Base-by-base conservation (phyloP, 2,329 filamentous ascomycete species). In the Cordyceps tenuipes region DNA sequence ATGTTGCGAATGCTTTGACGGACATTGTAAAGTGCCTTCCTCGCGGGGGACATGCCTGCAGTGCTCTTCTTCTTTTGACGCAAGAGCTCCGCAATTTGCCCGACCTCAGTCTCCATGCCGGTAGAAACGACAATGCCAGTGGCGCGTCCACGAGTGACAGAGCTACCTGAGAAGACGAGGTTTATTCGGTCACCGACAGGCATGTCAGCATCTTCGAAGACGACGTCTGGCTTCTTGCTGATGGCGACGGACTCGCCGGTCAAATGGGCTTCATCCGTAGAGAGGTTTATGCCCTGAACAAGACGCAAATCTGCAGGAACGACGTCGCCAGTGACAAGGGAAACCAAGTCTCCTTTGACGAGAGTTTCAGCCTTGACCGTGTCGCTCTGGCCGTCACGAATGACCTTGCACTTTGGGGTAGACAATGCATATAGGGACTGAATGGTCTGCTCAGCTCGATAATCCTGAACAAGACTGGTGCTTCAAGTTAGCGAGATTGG, bases 91-190 rank as follows among this genome's bases (percentile, higher is more conserved):
- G 89, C 88, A 66, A 91, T 90, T 68, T 84, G 84, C 66, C 89
- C 89, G 58, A 91, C 86, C 71, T 90, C 85, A 23, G 88, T 91
- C 61, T 80, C 72, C 86, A 90, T 89, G 48, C 83, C 87, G n/a
- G 84, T 88, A 34, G 83, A 80, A 55, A 86, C 80, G 52, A 90
- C 86, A 57, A 90, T 82, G 62, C 87, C 87, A 13, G 77, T 84
- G 52, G 82, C 87, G 61, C 87, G 83, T 54, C 88, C 87, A 62
- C 85, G 84, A 3, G 86, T 88, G 66, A 90, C 80, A n/a, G 84
- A 87, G 63, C 85, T 88, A 60, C 85, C 86, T 59, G 85, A 87
- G 71, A 87, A 90, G 46, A 82, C 83, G 71, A 90, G 82, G 69
- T 90, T 90, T 66, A 82, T 77, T 23, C 87, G 82, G 69, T 90